Conservation (phyloP, 73 alveolate species). For the Uronychia binucleata region DNA sequence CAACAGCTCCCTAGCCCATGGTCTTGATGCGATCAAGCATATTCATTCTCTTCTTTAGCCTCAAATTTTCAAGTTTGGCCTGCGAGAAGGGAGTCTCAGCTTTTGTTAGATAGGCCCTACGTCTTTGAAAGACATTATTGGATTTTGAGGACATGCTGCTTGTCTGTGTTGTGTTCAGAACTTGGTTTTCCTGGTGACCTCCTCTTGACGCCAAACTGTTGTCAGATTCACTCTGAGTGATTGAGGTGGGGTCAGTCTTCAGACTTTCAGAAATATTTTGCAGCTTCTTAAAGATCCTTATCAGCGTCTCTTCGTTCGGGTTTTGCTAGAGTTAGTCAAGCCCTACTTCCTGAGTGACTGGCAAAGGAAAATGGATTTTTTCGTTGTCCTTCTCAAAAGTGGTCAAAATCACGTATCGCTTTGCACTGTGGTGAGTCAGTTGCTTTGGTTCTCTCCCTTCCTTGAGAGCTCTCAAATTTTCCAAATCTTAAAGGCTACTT, state of each 20-base stretch:
- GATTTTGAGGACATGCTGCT: neutral
- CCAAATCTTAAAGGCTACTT: neutral
- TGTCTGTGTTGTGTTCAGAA: neutral
- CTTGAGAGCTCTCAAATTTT: neutral
- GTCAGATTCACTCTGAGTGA: neutral
- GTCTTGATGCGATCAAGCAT: neutral
- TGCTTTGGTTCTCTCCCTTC: neutral
- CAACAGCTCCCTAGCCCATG: neutral
- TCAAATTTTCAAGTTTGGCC: neutral
- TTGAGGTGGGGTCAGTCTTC: no score
- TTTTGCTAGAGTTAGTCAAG: no score
- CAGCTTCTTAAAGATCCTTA: neutral
- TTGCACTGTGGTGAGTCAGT: neutral
- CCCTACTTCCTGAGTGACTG: neutral
- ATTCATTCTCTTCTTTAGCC: neutral
- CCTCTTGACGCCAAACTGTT: neutral
- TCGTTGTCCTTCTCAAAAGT: neutral
- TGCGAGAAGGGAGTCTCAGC: neutral
- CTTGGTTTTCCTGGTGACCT: neutral
- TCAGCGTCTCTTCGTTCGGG: neutral
- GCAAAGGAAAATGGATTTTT: neutral
- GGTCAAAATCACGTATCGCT: neutral
- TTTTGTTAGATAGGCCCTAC: neutral
- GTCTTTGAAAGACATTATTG: neutral
- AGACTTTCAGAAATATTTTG: neutral